phyloP scores from a whole-genome alignment of 2,329 filamentous ascomycete species.

The Fusarium temperatum region DNA sequence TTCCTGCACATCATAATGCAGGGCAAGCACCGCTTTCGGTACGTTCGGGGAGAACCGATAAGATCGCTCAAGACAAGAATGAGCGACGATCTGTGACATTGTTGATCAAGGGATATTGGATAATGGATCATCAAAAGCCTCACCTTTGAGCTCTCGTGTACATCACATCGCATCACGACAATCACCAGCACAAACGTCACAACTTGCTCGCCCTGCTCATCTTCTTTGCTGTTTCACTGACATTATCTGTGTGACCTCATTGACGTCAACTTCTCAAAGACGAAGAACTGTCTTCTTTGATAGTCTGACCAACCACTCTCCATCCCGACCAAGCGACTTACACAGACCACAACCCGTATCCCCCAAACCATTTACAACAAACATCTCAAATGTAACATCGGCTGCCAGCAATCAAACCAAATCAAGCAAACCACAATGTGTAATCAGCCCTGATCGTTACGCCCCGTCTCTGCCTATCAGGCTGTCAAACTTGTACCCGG shows the following conservation, averaged over 20 bases:
- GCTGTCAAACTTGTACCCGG: conserved; percentile 3
- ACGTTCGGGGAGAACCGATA: background rate
- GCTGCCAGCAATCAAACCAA: background rate
- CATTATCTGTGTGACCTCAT: conserved; percentile 1
- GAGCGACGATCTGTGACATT: background rate
- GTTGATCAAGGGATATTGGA: background rate
- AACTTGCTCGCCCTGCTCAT: conserved; percentile 12
- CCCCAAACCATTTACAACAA: conserved; percentile 1
- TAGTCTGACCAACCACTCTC: conserved; percentile 9
- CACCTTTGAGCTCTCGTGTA: background rate
- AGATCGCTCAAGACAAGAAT: background rate
- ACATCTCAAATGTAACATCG: conserved; percentile 8
- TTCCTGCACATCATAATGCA: conserved; percentile 21
- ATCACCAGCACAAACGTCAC: conserved; percentile 2
- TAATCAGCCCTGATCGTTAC: conserved; percentile 4
- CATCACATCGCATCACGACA: conserved; percentile 18
- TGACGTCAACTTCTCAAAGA: conserved; percentile 8
- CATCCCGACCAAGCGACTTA: conserved; percentile 18
- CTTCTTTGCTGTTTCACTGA: background rate
- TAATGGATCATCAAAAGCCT: conserved; percentile 25
- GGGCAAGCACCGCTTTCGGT: background rate
- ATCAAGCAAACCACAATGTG: background rate
- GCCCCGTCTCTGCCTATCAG: conserved; percentile 1
- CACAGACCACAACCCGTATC: conserved; percentile 11
- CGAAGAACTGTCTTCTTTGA: background rate